Evolutionary conservation across 2,329 filamentous ascomycete species (phyloP).

Genomic region (Beauveria brongniartii): DNA sequence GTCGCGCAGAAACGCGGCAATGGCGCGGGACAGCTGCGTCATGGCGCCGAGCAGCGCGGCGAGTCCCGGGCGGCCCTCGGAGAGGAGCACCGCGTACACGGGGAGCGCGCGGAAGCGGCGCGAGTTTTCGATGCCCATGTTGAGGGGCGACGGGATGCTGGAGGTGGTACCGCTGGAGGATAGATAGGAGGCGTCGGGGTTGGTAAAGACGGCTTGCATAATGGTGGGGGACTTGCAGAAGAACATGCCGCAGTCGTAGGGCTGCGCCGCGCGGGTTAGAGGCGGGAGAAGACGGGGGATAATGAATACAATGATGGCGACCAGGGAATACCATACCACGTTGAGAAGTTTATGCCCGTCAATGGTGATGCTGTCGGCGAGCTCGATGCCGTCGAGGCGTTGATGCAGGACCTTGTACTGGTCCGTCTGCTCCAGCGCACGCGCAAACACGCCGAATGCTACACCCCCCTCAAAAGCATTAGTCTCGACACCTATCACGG

Average conservation of each 20-base stretch:
- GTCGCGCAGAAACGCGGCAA: slow-evolving; percentile 55
- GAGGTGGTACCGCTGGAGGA: slow-evolving; percentile 25
- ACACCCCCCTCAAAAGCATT: neutral
- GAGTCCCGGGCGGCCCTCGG: slow-evolving; percentile 65
- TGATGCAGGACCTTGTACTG: slow-evolving; percentile 48
- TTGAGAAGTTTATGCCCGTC: slow-evolving; percentile 92
- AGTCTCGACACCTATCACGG: no score
- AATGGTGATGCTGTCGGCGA: slow-evolving; percentile 79
- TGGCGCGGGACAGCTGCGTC: slow-evolving; percentile 58
- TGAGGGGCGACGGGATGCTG: slow-evolving; percentile 66
- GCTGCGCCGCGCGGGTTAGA: slow-evolving; percentile 31
- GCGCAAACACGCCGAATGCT: slow-evolving; percentile 80
- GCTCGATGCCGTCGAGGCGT: slow-evolving; percentile 57
- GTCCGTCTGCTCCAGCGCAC: slow-evolving; percentile 48
- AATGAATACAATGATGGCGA: neutral
- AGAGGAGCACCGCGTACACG: slow-evolving; percentile 70
- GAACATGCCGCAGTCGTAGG: slow-evolving; percentile 90
- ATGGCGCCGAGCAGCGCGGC: slow-evolving; percentile 63
- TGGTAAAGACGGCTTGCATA: slow-evolving; percentile 61
- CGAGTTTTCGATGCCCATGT: slow-evolving; percentile 86
- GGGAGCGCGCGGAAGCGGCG: slow-evolving; percentile 86
- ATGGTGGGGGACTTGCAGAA: slow-evolving; percentile 57
- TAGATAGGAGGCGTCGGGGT: slow-evolving; percentile 81
- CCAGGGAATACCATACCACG: slow-evolving; percentile 45
- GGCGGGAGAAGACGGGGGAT: neutral